Evolutionary conservation across 1,284 basidiomycete genomes (phyloP), one percentile per base, ranked within the genome.

Genomic region (Ganoderma leucocontextum): DNA sequence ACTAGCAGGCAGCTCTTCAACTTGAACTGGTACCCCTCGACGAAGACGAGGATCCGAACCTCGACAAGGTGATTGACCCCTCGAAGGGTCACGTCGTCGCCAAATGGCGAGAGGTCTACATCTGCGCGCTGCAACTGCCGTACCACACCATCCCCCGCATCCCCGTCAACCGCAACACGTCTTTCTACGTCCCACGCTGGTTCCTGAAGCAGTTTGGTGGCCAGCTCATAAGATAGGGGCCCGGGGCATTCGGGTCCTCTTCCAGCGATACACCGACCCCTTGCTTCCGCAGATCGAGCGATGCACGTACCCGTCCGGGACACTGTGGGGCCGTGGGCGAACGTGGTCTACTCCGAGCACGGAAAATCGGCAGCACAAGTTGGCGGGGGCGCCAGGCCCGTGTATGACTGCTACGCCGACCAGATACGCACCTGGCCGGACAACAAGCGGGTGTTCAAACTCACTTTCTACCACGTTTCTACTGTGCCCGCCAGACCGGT

Each of bases 151-250:
- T 58, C 35, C 55, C 33, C 2, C 55, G 55, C 35, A 38, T 58
- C 35, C 55, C 55, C 35, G 55, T 58, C 33, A 58, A 58, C 35
- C 35, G 55, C 55, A 58, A 29, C 55, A 22, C 55, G 35, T 58
- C 55, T 3, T 58, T 58, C 55, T 58, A 58, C 55, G 19, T 58
- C 7, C 55, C 55, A 19, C 55, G 55, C 35, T 58, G 55, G 55
- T 35, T 58, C 33, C 35, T 58, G 35, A 38, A 38, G 35, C 35
- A 58, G 19, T 58, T 36, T 22, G 55, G 19, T 1, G 35, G 55
- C 17, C 35, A 36, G 35, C 55, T 58, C 55, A 58, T 58, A 15
- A 7, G 17, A 19, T 35, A 58, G 5, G 9, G 55, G 55, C 15
- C 33, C 53, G n/a, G 8, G 19, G 17, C 19, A 35, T 2, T 19